phyloP scores from a whole-genome alignment of 2,329 filamentous ascomycete genomes.

The Paecilomyces formosus region DNA sequence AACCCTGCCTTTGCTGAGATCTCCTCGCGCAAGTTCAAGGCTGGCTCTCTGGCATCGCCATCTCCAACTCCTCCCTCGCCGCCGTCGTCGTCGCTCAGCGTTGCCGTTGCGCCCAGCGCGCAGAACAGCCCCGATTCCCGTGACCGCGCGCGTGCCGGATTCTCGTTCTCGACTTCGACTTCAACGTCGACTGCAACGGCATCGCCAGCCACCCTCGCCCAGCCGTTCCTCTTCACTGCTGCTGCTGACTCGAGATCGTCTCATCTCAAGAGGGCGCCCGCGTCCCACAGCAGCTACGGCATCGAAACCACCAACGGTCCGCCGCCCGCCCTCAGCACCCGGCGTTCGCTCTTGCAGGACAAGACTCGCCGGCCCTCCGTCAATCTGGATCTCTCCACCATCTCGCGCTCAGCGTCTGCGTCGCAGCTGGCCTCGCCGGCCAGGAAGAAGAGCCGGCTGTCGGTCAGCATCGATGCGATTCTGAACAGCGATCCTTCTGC shows the following conservation, averaged over 20 bases:
- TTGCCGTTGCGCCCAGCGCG: not conserved
- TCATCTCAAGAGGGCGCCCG: slow-evolving; percentile 34
- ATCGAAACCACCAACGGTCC: slow-evolving; percentile 45
- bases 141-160: slow-evolving; percentile 17
- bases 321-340: slow-evolving; percentile 44
- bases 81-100: not conserved
- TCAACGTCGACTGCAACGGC: slow-evolving; percentile 13
- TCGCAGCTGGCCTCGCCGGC: slow-evolving; percentile 9
- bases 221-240: slow-evolving; percentile 14
- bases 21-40: slow-evolving; percentile 16
- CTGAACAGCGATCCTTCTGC: slow-evolving; percentile 20
- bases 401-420: slow-evolving; percentile 9
- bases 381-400: slow-evolving; percentile 16
- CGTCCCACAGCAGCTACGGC: slow-evolving; percentile 42
- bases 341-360: slow-evolving; percentile 30
- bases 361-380: slow-evolving; percentile 20
- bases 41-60: not conserved
- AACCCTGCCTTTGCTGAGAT: slow-evolving; percentile 18
- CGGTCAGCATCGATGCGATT: slow-evolving; percentile 15
- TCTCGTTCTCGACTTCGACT: not conserved
- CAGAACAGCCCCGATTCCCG: slow-evolving; percentile 18
- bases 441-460: slow-evolving; percentile 1
- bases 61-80: slow-evolving; percentile 4
- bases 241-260: slow-evolving; percentile 41
- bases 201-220: slow-evolving; percentile 32